Evolutionary conservation across 495 filamentous ascomycete species (phyloP), one percentile per base, ranked within the genome.

Genomic region (Tuber magnatum): DNA sequence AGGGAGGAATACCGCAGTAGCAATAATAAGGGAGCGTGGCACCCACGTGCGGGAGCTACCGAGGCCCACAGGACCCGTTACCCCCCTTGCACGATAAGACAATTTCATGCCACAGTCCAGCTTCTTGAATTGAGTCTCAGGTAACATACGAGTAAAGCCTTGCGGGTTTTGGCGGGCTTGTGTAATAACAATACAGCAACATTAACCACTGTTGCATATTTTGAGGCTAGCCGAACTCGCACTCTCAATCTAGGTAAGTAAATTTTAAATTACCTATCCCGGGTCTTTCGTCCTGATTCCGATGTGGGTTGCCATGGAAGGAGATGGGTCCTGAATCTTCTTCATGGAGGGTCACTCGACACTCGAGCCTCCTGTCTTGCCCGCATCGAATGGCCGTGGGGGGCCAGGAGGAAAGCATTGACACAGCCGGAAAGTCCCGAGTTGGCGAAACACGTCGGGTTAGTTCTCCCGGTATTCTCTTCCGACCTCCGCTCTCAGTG

Each of bases 281-380:
- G 56, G 28, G 56, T 5, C 56, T 65, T 28, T 35, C 32, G 18
- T 65, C 56, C 56, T 18, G 1, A 3, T 32, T 65, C 10, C 10
- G 56, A 32, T 5, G 22, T 51, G 18, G 56, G 56, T 32, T 32
- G 56, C 56, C 12, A n/a, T 32, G 14, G 28, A 28, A 65, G 56
- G 44, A 22, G 44, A 28, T 28, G 28, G 1, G 10, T 56, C 56
- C 28, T 1, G 10, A 35, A 65, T 35, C 12, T 6, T 16, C 56
- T 65, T 65, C 56, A 65, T 65, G 28, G 56, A 16, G 16, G 14
- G 56, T 65, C 56, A 65, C 56, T 65, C 56, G 56, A 65, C 56
- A 32, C 56, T 65, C 14, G 28, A 65, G 56, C 56, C 56, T 24
- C 51, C n/a, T 56, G 24, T 28, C 51, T 56, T 18, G 24, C 3